These are phyloP conservation scores for Gracilaria domingensis DNA, from an alignment of 23 red algal genomes.

Conservation along the genomic window DNA sequence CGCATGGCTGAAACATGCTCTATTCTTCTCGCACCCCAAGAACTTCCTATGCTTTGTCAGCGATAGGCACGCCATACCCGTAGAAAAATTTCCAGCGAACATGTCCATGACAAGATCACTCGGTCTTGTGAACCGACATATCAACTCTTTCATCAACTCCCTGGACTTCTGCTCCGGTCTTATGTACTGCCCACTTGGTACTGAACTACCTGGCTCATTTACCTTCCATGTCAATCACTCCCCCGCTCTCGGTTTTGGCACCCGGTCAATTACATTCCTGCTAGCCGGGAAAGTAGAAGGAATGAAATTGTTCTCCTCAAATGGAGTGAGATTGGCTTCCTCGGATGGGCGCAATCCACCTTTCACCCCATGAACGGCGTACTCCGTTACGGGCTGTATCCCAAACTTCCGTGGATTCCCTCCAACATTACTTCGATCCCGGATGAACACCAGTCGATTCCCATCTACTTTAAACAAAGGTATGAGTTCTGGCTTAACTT, in stretches of 20 bases:
- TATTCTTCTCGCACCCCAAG: slow-evolving; percentile 16
- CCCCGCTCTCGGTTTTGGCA: neutral
- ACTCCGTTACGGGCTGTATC: neutral
- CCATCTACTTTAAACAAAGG: too few relatives aligned
- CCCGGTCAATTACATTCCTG: slow-evolving; percentile 6
- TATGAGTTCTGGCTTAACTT: too few relatives aligned
- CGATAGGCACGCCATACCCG: neutral
- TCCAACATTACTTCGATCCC: too few relatives aligned
- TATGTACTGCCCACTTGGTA: too few relatives aligned
- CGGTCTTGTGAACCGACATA: slow-evolving; percentile 12
- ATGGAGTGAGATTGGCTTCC: neutral
- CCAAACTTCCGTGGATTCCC: too few relatives aligned
- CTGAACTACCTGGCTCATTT: neutral
- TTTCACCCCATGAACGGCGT: neutral
- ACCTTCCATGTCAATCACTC: slow-evolving; percentile 2
- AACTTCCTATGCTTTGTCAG: slow-evolving; percentile 6
- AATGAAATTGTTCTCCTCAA: slow-evolving; percentile 21
- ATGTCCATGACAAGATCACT: slow-evolving; percentile 29
- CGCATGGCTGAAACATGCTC: too few relatives aligned
- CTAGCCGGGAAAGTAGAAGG: slow-evolving; percentile 30
- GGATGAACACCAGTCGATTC: too few relatives aligned
- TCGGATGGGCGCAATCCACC: neutral
- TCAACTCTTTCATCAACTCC: slow-evolving; percentile 36
- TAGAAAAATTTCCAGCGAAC: slow-evolving; percentile 29
- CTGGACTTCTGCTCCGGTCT: slow-evolving; percentile 3